A percentile compares a stretch with the other conserved stretches of the same genome.
Evolutionary conservation across 2,329 filamentous ascomycete genomes (phyloP).

Genomic region (Tolypocladium nubicola): DNA sequence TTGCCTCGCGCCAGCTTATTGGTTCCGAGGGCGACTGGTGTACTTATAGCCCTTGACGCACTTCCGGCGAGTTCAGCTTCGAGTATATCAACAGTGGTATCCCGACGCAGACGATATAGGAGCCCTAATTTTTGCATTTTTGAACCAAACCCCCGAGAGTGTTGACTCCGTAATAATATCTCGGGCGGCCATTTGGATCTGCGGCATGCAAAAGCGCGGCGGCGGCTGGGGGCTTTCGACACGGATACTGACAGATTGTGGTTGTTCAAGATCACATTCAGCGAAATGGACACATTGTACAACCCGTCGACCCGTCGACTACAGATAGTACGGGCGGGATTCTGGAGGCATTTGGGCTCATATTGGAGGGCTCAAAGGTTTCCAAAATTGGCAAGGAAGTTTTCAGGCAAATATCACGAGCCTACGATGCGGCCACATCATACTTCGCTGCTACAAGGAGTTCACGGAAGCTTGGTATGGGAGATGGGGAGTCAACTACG

Average conservation of each 20-base stretch:
- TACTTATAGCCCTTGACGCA: background rate
- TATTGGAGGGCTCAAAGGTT: background rate
- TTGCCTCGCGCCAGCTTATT: background rate
- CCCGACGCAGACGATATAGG: background rate
- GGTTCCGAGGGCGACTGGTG: background rate
- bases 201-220: background rate
- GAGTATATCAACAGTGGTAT: background rate
- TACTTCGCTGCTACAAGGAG: background rate
- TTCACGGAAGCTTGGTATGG: background rate
- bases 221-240: background rate
- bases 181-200: background rate
- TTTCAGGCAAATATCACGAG: background rate
- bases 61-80: background rate
- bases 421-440: background rate
- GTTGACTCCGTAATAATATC: background rate
- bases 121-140: background rate
- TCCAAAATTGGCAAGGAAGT: background rate
- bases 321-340: background rate
- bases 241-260: background rate
- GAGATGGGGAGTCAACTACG: background rate
- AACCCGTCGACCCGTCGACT: background rate
- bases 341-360: background rate
- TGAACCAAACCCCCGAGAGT: background rate
- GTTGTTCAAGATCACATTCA: background rate
- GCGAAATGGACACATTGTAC: background rate